Evolutionary conservation across 2,329 filamentous ascomycete genomes (phyloP), one percentile per base, ranked within the genome.

Genomic region (Diaporthe citri): DNA sequence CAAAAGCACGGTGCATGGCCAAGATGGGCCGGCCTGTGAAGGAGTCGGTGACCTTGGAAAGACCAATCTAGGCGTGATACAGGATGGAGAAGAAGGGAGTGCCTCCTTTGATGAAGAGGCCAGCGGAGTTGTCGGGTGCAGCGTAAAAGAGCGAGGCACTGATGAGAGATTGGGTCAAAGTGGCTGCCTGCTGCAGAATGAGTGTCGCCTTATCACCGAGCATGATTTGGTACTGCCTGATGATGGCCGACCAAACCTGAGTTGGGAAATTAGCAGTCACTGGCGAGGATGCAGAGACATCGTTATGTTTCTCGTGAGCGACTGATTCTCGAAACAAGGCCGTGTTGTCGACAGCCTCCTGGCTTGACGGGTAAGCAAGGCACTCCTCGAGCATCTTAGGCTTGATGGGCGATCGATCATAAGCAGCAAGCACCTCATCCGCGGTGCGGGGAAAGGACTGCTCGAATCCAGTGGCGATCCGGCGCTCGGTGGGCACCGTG

Each of bases 121-220:
- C 92, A 1, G 82, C 85, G 0, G 90, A 90, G 67, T 88, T 90
- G 31, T 84, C 76, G 0, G 91, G 87, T 0, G 91, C 89, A 74
- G 91, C 87, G 82, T 94, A 94, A 82, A 94, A 94, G 4, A 94
- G 85, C 0, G 91, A 93, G 7, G 92, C 92, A 2, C 88, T 85
- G 74, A 94, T 89, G 4, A 94, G 82, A 0, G 92, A 90, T 78
- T 92, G 90, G 0, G 86, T 78, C 9, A 93, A 78, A 1, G 89
- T 91, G 4, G 88, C 87, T 7, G 86, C 82, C 77, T 93, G 90
- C 79, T 92, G 92, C 82, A 93, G 90, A 76, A 91, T 77, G 52
- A 93, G 90, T 0, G 90, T 91, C 0, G 88, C 85, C 77, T 91
- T 92, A 81, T 93, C 91, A 55, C 91, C 91, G 86, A 88, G 90